Evolutionary conservation across 805 yeast genomes (phyloP).

Genomic region (Cyberlindnera americana): DNA sequence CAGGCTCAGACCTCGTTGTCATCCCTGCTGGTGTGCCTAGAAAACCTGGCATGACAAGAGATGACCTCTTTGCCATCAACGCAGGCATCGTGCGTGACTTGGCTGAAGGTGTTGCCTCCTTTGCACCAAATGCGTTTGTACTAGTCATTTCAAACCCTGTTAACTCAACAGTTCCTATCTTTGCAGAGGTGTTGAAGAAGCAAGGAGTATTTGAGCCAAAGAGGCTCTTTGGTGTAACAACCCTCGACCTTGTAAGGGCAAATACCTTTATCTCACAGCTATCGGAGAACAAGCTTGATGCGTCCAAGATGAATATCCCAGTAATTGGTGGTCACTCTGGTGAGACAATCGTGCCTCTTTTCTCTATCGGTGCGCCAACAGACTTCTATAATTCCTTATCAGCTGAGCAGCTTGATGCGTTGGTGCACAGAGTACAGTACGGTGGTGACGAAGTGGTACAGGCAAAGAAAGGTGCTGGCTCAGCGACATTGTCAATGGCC

Average conservation of each 20-base stretch:
- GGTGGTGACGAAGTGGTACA: conserved; percentile 89
- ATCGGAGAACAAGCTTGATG: conserved; percentile 12
- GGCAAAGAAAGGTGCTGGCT: conserved; percentile 81
- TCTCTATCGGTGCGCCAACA: conserved; percentile 48
- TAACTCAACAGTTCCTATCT: conserved; percentile 81
- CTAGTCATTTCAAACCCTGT: conserved; percentile 77
- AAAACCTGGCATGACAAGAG: conserved; percentile 88
- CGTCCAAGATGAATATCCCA: conserved; percentile 42
- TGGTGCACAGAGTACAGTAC: conserved; percentile 74
- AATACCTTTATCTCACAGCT: conserved; percentile 45
- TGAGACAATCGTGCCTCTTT: conserved; percentile 73
- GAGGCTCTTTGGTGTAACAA: conserved; percentile 80
- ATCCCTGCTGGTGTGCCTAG: conserved; percentile 91
- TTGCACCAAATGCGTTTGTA: conserved; percentile 65
- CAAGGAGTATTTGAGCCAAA: conserved; percentile 72
- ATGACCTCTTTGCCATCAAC: conserved; percentile 78
- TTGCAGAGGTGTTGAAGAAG: conserved; percentile 70
- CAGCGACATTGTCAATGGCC: conserved; percentile 85
- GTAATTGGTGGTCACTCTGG: conserved; percentile 90
- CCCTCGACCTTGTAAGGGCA: conserved; percentile 74
- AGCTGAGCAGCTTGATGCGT: conserved; percentile 46
- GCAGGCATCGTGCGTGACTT: conserved; percentile 78
- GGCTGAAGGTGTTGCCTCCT: conserved; percentile 63
- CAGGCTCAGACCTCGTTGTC: conserved; percentile 79
- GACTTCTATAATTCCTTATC: conserved; percentile 43